phyloP scores from a whole-genome alignment of 116 monocot species.

The Dioscorea cayenensis region DNA sequence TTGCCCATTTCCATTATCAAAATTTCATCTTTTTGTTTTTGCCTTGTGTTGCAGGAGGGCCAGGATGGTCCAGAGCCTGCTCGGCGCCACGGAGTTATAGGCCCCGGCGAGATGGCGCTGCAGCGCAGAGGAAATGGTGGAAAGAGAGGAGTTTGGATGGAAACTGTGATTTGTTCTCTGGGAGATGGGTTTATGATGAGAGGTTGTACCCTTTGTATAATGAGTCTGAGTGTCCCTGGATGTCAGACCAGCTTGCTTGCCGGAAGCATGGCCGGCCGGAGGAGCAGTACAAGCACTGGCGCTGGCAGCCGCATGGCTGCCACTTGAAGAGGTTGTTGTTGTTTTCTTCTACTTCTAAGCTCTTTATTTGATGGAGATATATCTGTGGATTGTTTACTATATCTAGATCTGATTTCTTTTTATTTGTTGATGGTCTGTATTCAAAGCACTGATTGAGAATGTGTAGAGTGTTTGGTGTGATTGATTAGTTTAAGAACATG shows the following conservation, averaged over 20 bases:
- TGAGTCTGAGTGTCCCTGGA: constrained; percentile 63
- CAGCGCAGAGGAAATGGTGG: neutral
- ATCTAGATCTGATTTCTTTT: neutral
- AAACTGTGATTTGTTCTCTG: constrained; percentile 53
- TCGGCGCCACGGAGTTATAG: constrained; percentile 17
- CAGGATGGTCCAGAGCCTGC: constrained; percentile 54
- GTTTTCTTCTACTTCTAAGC: neutral
- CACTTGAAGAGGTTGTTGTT: constrained; percentile 49
- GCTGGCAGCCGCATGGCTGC: constrained; percentile 78
- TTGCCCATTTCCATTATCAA: neutral
- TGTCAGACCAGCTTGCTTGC: constrained; percentile 87
- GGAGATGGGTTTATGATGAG: constrained; percentile 71
- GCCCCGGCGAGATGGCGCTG: neutral
- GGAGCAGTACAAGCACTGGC: constrained; percentile 68
- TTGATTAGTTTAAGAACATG: too few species aligned
- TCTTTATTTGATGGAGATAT: too few species aligned
- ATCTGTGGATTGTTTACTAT: neutral
- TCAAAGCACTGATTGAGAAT: neutral
- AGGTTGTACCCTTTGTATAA: constrained; percentile 46
- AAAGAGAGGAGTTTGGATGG: neutral
- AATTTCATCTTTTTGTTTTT: neutral
- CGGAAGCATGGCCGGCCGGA: constrained; percentile 68
- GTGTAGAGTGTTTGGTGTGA: too few species aligned
- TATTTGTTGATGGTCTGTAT: neutral
- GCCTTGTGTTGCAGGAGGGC: constrained; percentile 18